Evolutionary conservation across 192 early-diverging fungal species (phyloP), one percentile per base, ranked within the genome.

Genomic region (Umbelopsis sp.): DNA sequence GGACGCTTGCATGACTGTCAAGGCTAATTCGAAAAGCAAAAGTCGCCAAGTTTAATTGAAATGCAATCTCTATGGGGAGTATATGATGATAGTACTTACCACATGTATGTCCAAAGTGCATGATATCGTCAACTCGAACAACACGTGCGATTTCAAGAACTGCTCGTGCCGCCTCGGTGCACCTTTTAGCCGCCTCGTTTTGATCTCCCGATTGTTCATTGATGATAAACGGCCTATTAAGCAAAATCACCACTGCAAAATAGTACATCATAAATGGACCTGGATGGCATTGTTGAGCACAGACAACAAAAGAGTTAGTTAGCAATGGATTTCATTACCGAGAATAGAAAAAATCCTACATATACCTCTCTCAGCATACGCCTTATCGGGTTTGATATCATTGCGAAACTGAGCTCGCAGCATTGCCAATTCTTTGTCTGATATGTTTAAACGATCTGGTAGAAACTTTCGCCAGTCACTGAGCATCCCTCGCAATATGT

Each of bases 401-500:
- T 47, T 53, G 73, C 72, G 52, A 10, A 72, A 24, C 16, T 45
- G 25, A 7, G 31, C 17, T 43, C 41, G 68, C n/a, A 73, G 66
- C 24, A 31, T 26, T 10, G 51, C 50, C 20, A 66, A 12, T 32
- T 78, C 72, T 0, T 49, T 43, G 24, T 77, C 68, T n/a, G 71
- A 38, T 16, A 78, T 29, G 1, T 41, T 45, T 17, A 78, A 45
- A 4, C 41, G 25, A 7, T 17, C 14, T 9, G 77, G 77, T 41
- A 78, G 20, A 3, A 38, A n/a, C 20, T 56, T 38, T 50, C 70
- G 34, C 77, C 77, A 78, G 9, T 78, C 69, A 12, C 17, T 26
- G 7, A 78, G 44, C 29, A 69, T 49, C 45, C 54, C 24, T n/a
- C 52, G 59, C 22, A 78, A 22, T 26, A 66, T 36, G 4, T 71